These are phyloP conservation scores for Ascochyta viciae-villosae DNA, from an alignment of 2,329 filamentous ascomycete species.

Conservation along the genomic window DNA sequence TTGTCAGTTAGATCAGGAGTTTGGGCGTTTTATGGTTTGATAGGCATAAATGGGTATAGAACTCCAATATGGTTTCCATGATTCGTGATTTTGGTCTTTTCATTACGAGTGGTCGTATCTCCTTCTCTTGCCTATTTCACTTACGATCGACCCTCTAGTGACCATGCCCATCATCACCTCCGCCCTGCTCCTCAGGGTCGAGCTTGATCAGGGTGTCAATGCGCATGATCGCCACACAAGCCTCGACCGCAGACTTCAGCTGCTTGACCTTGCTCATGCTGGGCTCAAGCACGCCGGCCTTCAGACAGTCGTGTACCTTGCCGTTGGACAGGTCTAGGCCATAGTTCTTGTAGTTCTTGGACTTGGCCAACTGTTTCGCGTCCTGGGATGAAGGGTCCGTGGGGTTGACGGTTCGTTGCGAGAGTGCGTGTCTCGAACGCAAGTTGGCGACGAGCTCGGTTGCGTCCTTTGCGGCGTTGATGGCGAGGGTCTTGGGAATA, in stretches of 20 bases:
- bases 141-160: conserved; percentile 60
- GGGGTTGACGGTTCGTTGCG: conserved; percentile 78
- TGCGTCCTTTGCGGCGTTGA: conserved; percentile 96
- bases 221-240: conserved; percentile 98
- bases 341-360: conserved; percentile 99
- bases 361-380: conserved; percentile 87
- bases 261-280: conserved; percentile 98
- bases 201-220: conserved; percentile 99
- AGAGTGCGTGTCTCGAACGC: conserved; percentile 90
- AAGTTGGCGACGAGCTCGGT: conserved; percentile 95
- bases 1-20: neutral
- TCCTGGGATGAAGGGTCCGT: conserved; percentile 72
- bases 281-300: conserved; percentile 93
- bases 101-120: conserved; percentile 19
- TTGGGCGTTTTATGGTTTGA: neutral
- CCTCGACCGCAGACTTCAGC: conserved; percentile 97
- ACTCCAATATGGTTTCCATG: conserved; percentile 15
- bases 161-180: conserved; percentile 83
- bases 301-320: conserved; percentile 90
- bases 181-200: conserved; percentile 81
- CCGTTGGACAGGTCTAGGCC: conserved; percentile 89
- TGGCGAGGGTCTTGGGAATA: conserved; percentile 93
- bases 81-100: conserved; percentile 20
- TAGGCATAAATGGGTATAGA: conserved; percentile 15
- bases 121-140: conserved; percentile 11